Evolutionary conservation across 768 basidiomycete species (phyloP).

Genomic region (Lactarius pseudohatsudake): DNA sequence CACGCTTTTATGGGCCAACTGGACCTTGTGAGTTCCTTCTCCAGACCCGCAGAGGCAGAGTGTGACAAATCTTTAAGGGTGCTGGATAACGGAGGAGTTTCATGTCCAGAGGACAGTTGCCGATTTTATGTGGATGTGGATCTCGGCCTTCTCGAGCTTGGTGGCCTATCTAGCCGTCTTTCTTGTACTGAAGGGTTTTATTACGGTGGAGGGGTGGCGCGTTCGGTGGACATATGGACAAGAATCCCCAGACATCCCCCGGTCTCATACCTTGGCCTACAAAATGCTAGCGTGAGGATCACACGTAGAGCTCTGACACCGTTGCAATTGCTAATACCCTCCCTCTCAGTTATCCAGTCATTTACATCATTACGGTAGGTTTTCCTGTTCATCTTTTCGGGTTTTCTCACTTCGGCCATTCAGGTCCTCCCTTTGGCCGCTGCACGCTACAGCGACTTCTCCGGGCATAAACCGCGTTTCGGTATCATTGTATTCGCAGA

Average conservation of each 20-base stretch:
- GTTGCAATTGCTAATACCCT: conserved; percentile 9
- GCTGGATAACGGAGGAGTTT: conserved; percentile 47
- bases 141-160: conserved; percentile 43
- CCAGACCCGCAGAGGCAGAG: neutral
- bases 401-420: neutral
- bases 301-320: neutral
- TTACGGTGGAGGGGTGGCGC: conserved; percentile 37
- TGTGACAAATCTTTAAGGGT: conserved; percentile 40
- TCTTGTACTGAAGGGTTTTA: conserved; percentile 41
- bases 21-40: conserved; percentile 40
- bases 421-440: conserved; percentile 44
- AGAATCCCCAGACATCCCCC: conserved; percentile 5
- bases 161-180: conserved; percentile 48
- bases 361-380: conserved; percentile 42
- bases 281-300: conserved; percentile 49
- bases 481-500: conserved; percentile 42
- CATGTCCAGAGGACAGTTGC: conserved; percentile 43
- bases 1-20: conserved; percentile 43
- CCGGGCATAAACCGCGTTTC: conserved; percentile 35
- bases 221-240: conserved; percentile 31
- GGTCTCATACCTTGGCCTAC: conserved; percentile 38
- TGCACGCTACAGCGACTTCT: conserved; percentile 43
- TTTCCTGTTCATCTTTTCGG: neutral
- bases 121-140: conserved; percentile 57
- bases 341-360: conserved; percentile 44